phyloP scores from a whole-genome alignment of 495 filamentous ascomycete genomes.

The Xylaria castorea region DNA sequence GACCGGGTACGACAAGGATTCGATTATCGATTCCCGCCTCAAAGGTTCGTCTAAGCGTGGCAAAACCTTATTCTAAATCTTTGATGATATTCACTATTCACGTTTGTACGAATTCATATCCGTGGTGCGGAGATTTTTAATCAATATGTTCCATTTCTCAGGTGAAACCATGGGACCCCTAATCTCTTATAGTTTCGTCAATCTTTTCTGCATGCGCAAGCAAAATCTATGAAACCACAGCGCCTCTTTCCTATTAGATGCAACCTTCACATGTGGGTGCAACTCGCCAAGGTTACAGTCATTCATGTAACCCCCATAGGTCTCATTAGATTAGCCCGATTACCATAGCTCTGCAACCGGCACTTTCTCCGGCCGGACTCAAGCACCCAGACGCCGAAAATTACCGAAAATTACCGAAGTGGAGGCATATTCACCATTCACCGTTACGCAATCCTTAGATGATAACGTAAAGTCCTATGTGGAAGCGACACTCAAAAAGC shows the following conservation, averaged over 20 bases:
- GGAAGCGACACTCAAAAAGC: constrained; percentile 26
- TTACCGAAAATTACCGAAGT: constrained; percentile 7
- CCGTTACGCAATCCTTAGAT: constrained; percentile 18
- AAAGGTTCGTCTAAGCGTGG: neutral
- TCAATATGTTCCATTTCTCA: constrained; percentile 3
- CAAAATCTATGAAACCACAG: constrained; percentile 8
- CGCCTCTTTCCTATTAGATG: constrained; percentile 18
- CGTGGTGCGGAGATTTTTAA: neutral
- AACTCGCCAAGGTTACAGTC: neutral
- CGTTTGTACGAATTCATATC: neutral
- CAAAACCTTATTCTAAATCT: neutral
- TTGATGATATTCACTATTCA: neutral
- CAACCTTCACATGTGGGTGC: neutral
- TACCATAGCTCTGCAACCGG: constrained; percentile 3
- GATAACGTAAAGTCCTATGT: neutral
- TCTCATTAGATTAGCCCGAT: constrained; percentile 6
- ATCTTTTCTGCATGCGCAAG: constrained; percentile 13
- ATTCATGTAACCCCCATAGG: constrained; percentile 11
- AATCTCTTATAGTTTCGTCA: neutral
- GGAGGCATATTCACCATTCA: constrained; percentile 7
- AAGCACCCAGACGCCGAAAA: constrained; percentile 17
- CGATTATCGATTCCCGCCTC: constrained; percentile 10
- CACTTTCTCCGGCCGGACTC: neutral
- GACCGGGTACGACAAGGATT: constrained; percentile 19
- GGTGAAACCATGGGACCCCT: neutral